These are phyloP conservation scores for Eimeria praecox DNA, from an alignment of 169 alveolate genomes.

Conservation along the genomic window DNA sequence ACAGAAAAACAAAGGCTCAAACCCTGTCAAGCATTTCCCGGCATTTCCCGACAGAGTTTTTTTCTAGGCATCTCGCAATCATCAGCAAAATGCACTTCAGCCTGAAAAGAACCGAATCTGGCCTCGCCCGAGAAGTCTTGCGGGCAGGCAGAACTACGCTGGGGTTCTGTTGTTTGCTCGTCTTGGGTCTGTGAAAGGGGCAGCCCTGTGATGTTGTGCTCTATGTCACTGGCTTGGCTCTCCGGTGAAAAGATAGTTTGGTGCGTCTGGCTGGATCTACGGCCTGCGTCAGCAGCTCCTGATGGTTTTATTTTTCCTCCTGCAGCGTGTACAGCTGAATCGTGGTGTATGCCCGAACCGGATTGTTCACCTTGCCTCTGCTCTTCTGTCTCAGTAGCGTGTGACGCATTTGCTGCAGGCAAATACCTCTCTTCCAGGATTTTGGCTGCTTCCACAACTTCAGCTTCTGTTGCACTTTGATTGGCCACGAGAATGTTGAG, in stretches of 20 bases:
- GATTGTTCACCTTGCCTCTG: neutral
- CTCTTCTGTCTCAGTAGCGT: neutral
- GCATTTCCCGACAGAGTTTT: constrained; percentile 26
- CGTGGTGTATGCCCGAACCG: neutral
- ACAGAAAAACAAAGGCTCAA: neutral
- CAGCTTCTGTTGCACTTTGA: constrained; percentile 17
- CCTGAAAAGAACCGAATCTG: neutral
- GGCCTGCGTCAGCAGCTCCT: too few species aligned
- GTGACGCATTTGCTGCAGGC: neutral
- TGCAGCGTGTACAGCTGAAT: neutral
- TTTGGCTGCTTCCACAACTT: constrained; percentile 38
- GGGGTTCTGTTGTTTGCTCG: neutral
- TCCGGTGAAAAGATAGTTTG: neutral
- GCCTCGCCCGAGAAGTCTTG: neutral
- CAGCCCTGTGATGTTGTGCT: constrained; percentile 39
- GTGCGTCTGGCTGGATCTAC: too few species aligned
- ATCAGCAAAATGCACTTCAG: neutral
- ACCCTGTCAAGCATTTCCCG: neutral
- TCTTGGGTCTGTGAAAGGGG: constrained; percentile 41
- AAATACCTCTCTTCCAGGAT: neutral
- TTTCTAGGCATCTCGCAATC: neutral
- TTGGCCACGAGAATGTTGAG: constrained; percentile 7
- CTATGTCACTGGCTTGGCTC: constrained; percentile 3
- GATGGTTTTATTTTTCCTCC: neutral
- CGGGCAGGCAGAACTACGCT: neutral